Conservation (phyloP, 495 filamentous ascomycete species). For the Trichocladium uniseriatum region DNA sequence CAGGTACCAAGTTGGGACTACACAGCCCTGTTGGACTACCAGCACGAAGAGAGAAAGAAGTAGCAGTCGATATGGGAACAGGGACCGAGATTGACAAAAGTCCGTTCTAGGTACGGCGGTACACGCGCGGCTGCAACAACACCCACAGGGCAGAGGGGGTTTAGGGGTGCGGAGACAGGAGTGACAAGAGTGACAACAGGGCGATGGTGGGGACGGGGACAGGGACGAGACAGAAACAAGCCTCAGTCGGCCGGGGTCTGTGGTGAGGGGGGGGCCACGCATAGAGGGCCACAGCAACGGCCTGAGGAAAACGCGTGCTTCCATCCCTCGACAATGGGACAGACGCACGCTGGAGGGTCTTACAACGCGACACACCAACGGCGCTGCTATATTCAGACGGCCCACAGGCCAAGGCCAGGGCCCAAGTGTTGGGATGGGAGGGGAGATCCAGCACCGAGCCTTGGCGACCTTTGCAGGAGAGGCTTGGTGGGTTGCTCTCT, state of each 20-base stretch:
- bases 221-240: constrained; percentile 10
- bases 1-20: constrained; percentile 30
- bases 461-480: constrained; percentile 20
- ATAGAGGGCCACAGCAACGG: constrained; percentile 5
- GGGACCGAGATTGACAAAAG: constrained; percentile 18
- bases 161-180: constrained; percentile 3
- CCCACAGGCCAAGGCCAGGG: constrained; percentile 9
- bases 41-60: constrained; percentile 20
- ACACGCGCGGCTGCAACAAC: constrained; percentile 32
- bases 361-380: constrained; percentile 23
- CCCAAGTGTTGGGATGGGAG: constrained; percentile 20
- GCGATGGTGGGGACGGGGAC: constrained; percentile 1
- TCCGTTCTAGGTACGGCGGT: constrained; percentile 12
- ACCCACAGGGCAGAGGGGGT: constrained; percentile 3
- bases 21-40: constrained; percentile 29
- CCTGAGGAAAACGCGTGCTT: constrained; percentile 1
- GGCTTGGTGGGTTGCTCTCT: constrained; percentile 19
- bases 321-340: constrained; percentile 8
- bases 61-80: constrained; percentile 23
- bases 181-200: constrained; percentile 2
- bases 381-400: constrained; percentile 43
- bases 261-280: constrained; percentile 17
- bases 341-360: constrained; percentile 8
- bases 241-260: constrained; percentile 18
- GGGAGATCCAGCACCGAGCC: constrained; percentile 14